Percentiles rank a stretch among this genome's conserved stretches.
Conservation (phyloP, 139 green algal genomes). For the Edaphochlamys debaryana region DNA sequence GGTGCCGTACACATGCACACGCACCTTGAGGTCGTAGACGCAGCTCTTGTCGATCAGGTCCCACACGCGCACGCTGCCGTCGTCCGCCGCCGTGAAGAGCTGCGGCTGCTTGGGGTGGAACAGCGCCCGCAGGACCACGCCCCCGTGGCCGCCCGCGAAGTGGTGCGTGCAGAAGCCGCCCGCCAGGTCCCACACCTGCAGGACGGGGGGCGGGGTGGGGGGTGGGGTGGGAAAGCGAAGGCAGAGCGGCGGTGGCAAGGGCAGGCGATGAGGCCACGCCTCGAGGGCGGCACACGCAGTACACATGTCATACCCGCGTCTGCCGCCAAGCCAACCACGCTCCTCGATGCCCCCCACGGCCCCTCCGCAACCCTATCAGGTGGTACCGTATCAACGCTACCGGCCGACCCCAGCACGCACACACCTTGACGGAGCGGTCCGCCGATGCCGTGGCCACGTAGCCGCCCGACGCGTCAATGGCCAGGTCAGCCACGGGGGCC, state of each 20-base stretch:
- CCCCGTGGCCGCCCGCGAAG: slow-evolving; percentile 83
- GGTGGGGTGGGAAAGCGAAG: neutral
- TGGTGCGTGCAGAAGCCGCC: slow-evolving; percentile 92
- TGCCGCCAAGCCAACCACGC: no score
- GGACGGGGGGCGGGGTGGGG: slow-evolving; percentile 8
- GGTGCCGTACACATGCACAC: no score
- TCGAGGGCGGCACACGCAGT: no score
- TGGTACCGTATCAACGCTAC: no score
- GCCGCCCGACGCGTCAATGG: slow-evolving; percentile 79
- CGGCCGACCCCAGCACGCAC: no score
- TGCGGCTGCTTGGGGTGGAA: slow-evolving; percentile 91
- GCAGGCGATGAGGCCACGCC: no score
- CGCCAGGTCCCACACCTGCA: slow-evolving; percentile 75
- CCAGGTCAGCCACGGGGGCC: slow-evolving; percentile 82
- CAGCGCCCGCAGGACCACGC: slow-evolving; percentile 65
- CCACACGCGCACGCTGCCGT: slow-evolving; percentile 82
- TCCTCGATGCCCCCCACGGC: no score
- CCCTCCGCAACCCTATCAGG: no score
- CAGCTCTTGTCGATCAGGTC: slow-evolving; percentile 83
- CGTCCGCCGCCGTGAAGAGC: slow-evolving; percentile 82
- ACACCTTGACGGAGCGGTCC: slow-evolving; percentile 73
- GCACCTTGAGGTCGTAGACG: slow-evolving; percentile 55
- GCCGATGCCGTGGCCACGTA: slow-evolving; percentile 84
- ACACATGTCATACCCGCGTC: no score
- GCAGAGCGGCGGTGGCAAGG: no score